Percentiles rank a stretch among this genome's conserved stretches.
Conservation (phyloP, 768 basidiomycete species). For the Tremella mesenterica region DNA sequence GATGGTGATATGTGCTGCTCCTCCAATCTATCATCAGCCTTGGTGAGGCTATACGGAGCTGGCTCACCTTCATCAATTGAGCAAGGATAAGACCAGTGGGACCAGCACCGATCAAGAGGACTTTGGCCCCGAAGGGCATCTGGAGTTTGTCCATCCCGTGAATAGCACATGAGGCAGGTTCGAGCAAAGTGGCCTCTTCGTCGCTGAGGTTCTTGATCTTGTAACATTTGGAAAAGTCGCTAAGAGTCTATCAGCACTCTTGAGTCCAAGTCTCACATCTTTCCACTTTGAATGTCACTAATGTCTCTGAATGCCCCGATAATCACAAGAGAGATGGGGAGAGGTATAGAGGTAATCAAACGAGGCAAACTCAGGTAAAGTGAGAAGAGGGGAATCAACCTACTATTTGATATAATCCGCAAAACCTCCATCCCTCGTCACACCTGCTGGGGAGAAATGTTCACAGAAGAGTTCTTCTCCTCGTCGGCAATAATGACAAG, state of each 20-base stretch:
- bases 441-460: conserved; percentile 70
- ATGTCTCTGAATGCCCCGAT: too few species aligned
- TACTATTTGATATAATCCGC: conserved; percentile 81
- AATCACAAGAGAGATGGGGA: too few species aligned
- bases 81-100: conserved; percentile 86
- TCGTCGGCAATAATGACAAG: conserved; percentile 78
- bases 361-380: not conserved
- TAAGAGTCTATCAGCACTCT: conserved; percentile 26
- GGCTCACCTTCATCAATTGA: conserved; percentile 60
- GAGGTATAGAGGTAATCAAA: too few species aligned
- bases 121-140: conserved; percentile 72
- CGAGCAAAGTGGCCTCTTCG: conserved; percentile 77
- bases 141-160: conserved; percentile 83
- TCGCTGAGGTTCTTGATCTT: conserved; percentile 80
- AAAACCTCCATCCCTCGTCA: conserved; percentile 75
- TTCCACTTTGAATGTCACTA: too few species aligned
- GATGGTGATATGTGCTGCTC: conserved; percentile 68
- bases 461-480: conserved; percentile 78
- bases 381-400: conserved; percentile 31
- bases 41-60: not conserved
- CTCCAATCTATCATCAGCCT: conserved; percentile 52
- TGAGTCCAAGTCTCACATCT: too few species aligned
- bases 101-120: conserved; percentile 78
- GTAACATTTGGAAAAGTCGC: conserved; percentile 68
- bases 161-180: conserved; percentile 83